These are phyloP conservation scores for Chlorella sp. DNA, from an alignment of 139 green algal species.

Conservation along the genomic window DNA sequence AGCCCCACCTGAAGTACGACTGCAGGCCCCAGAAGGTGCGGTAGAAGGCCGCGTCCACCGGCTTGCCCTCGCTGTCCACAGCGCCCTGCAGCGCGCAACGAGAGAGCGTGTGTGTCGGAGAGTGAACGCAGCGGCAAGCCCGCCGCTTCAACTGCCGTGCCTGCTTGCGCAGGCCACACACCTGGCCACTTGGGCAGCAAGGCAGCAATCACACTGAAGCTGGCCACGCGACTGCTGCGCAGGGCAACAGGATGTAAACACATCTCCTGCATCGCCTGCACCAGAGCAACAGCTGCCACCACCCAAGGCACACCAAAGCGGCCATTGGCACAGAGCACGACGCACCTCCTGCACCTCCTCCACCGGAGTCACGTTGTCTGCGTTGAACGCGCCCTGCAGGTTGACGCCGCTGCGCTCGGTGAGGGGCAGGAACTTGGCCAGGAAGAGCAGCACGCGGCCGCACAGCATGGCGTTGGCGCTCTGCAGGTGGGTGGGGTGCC, in stretches of 20 bases:
- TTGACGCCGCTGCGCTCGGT: constrained; percentile 71
- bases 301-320: no score
- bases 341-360: constrained; percentile 60
- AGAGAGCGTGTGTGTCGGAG: no score
- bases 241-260: no score
- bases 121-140: no score
- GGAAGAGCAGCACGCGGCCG: constrained; percentile 67
- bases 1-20: constrained; percentile 39
- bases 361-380: constrained; percentile 57
- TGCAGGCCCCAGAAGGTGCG: constrained; percentile 76
- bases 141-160: no score
- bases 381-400: constrained; percentile 60
- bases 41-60: constrained; percentile 76
- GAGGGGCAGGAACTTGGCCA: constrained; percentile 66
- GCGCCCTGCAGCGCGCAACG: constrained; percentile 37
- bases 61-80: constrained; percentile 56
- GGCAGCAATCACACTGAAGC: no score
- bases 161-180: no score
- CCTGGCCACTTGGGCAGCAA: no score
- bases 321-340: no score
- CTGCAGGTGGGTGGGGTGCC: background rate
- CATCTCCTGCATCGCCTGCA: no score
- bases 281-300: no score
- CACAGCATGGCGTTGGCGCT: constrained; percentile 60
- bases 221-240: no score